A percentile compares a stretch with the other conserved stretches of the same genome.
phyloP scores from a whole-genome alignment of 2,329 filamentous ascomycete species.

The Metarhizium anisopliae region DNA sequence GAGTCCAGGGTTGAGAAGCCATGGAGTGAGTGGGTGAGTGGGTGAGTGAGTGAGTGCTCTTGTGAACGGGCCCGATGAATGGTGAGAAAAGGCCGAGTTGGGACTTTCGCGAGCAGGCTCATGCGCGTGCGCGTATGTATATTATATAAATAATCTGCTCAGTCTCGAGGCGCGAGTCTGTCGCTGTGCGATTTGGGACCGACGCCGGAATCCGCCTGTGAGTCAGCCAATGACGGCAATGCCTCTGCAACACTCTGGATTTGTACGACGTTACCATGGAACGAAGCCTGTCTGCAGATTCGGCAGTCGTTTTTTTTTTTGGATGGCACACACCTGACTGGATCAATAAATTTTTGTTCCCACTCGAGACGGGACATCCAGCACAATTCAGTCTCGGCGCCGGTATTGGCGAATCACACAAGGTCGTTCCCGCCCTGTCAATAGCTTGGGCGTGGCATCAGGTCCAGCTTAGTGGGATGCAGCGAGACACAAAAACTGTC shows the following conservation, averaged over 20 bases:
- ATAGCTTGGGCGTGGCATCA: neutral
- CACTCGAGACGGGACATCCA: too few relatives aligned
- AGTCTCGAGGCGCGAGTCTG: too few relatives aligned
- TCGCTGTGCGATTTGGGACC: neutral
- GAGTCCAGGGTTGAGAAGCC: constrained; percentile 38
- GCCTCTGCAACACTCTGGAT: too few relatives aligned
- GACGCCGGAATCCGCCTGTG: neutral
- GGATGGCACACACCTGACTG: too few relatives aligned
- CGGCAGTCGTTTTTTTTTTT: too few relatives aligned
- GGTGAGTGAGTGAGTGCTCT: neutral
- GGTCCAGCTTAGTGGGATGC: neutral
- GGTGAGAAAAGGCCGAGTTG: too few relatives aligned
- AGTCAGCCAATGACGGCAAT: neutral
- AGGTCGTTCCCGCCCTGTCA: neutral
- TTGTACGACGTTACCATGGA: too few relatives aligned
- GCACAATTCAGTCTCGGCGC: neutral
- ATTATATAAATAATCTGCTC: neutral
- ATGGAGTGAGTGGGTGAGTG: neutral
- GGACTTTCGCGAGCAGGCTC: too few relatives aligned
- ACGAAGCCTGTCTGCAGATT: too few relatives aligned
- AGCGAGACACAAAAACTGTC: too few relatives aligned
- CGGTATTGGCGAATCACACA: neutral
- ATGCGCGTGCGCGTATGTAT: neutral
- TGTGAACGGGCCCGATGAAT: too few relatives aligned
- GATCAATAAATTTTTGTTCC: too few relatives aligned